A percentile compares a stretch with the other conserved stretches of the same genome.
These are phyloP conservation scores for Acorus gramineus DNA, from an alignment of 106 monocot genomes.

Conservation along the genomic window DNA sequence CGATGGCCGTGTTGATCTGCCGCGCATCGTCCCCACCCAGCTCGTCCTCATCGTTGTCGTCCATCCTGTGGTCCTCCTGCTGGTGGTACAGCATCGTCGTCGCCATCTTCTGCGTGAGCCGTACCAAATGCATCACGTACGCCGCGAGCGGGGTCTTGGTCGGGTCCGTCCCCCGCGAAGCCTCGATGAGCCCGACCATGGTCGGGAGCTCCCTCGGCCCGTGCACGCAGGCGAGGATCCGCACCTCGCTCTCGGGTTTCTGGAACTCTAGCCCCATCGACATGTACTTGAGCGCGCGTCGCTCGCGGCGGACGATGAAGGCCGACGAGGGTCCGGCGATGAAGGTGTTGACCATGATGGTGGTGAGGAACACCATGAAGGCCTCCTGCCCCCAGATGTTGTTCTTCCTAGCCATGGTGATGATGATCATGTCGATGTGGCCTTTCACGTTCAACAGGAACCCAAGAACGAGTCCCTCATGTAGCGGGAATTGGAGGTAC, in stretches of 20 bases:
- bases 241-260: constrained; percentile 29
- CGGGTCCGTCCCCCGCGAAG: constrained; percentile 13
- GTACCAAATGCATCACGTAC: constrained; percentile 47
- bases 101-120: constrained; percentile 24
- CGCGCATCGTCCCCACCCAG: constrained; percentile 5
- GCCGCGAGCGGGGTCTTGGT: constrained; percentile 10
- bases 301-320: constrained; percentile 19
- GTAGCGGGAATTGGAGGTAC: constrained; percentile 18
- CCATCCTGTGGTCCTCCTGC: constrained; percentile 12
- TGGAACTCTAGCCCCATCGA: constrained; percentile 27
- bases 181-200: constrained; percentile 37
- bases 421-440: constrained; percentile 41
- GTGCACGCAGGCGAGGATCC: constrained; percentile 53
- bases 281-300: constrained; percentile 14
- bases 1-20: constrained; percentile 18
- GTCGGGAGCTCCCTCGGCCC: constrained; percentile 25
- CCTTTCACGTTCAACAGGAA: constrained; percentile 70
- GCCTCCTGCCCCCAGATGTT: constrained; percentile 22
- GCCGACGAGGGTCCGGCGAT: constrained; percentile 41
- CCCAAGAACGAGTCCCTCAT: constrained; percentile 37
- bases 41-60: constrained; percentile 8
- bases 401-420: constrained; percentile 11
- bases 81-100: constrained; percentile 27
- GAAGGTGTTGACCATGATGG: constrained; percentile 41
- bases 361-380: constrained; percentile 23